These are phyloP conservation scores for Globisporangium polare DNA, from an alignment of 352 stramenopile species.

Conservation along the genomic window DNA sequence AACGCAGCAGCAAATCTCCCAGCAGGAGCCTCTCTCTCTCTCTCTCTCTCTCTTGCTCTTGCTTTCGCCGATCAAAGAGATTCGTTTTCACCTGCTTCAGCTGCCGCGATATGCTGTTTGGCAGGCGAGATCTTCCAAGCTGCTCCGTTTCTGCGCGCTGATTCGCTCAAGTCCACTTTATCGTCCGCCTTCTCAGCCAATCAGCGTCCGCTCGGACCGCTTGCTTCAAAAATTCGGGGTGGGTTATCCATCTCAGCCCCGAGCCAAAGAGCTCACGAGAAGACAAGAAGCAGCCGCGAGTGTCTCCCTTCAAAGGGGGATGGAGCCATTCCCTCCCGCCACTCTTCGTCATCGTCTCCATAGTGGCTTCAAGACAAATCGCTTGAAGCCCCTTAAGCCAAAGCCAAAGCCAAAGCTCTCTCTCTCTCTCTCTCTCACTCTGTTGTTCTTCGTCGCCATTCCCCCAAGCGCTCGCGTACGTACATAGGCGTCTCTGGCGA, in stretches of 20 bases:
- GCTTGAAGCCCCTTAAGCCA: too few relatives aligned
- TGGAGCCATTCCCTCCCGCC: conserved; percentile 9
- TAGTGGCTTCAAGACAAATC: conserved; percentile 7
- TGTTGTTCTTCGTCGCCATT: neutral
- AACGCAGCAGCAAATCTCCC: too few relatives aligned
- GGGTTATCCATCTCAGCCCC: conserved; percentile 6
- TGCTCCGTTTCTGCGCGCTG: neutral
- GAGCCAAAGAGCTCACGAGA: neutral
- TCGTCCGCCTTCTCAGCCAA: conserved; percentile 6
- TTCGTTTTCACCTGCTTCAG: neutral
- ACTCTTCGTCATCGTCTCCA: neutral
- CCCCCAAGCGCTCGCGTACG: neutral
- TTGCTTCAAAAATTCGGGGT: conserved; percentile 3
- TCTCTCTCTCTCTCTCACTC: neutral
- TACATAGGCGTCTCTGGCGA: neutral
- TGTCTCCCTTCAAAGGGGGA: conserved; percentile 12
- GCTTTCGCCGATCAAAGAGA: neutral
- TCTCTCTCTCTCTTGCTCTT: too few relatives aligned
- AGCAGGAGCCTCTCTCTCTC: too few relatives aligned
- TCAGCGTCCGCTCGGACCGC: neutral
- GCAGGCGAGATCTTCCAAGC: neutral
- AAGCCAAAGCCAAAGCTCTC: too few relatives aligned
- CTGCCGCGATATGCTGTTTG: conserved; percentile 7
- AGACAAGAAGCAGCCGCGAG: neutral
- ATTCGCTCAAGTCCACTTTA: neutral